A percentile compares a stretch with the other conserved stretches of the same genome.
Evolutionary conservation across 2,329 filamentous ascomycete species (phyloP).

Genomic region (Arthrinium phaeospermum): DNA sequence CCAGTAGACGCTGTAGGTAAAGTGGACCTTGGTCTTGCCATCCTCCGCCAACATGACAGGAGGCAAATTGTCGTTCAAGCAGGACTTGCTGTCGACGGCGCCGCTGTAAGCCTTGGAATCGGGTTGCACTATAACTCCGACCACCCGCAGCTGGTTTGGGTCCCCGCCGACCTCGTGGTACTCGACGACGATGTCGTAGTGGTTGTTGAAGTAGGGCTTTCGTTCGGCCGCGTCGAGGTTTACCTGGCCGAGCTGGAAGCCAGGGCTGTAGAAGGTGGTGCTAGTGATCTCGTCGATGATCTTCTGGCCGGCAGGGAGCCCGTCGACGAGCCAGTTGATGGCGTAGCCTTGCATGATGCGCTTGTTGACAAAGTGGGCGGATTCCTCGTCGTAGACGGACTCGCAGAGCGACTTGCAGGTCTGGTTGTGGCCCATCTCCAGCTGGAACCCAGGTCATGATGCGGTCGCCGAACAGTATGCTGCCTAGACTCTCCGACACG

Average conservation of each 20-base stretch:
- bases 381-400: constrained; percentile 65
- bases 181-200: constrained; percentile 92
- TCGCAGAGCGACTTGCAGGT: constrained; percentile 83
- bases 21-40: constrained; percentile 69
- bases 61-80: constrained; percentile 60
- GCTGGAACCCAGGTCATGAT: constrained; percentile 92
- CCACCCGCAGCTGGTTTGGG: constrained; percentile 78
- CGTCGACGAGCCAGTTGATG: constrained; percentile 95
- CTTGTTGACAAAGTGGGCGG: constrained; percentile 80
- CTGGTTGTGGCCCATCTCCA: constrained; percentile 86
- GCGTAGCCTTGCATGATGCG: constrained; percentile 87
- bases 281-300: constrained; percentile 78
- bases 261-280: constrained; percentile 86
- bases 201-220: constrained; percentile 79
- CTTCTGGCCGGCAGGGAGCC: constrained; percentile 86
- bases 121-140: constrained; percentile 89
- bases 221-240: constrained; percentile 52
- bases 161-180: constrained; percentile 80
- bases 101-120: constrained; percentile 68
- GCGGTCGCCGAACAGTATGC: constrained; percentile 95
- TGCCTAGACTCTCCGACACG: constrained; percentile 88
- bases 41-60: constrained; percentile 66
- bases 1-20: constrained; percentile 95
- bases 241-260: constrained; percentile 78
- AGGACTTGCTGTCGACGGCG: constrained; percentile 55